These are phyloP conservation scores for Pseudofabraea citricarpa DNA, from an alignment of 2,329 filamentous ascomycete species.

Conservation along the genomic window DNA sequence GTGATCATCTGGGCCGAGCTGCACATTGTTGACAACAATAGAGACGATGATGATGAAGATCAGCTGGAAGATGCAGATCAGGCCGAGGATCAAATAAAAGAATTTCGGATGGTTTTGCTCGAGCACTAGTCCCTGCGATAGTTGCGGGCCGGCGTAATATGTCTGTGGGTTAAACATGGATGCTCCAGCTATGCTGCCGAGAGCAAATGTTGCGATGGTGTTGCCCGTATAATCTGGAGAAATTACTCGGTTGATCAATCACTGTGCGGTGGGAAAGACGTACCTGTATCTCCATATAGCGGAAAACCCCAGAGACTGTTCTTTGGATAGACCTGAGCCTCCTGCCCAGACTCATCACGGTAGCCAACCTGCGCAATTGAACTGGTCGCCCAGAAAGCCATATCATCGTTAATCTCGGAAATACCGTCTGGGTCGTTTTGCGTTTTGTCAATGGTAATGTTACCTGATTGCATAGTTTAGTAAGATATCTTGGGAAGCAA, in stretches of 20 bases:
- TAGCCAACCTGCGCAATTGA: constrained; percentile 39
- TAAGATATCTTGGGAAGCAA: no score
- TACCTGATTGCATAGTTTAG: constrained; percentile 9
- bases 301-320: constrained; percentile 33
- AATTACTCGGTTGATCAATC: not conserved
- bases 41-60: constrained; percentile 20
- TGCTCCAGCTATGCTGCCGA: constrained; percentile 24
- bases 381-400: constrained; percentile 30
- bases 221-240: constrained; percentile 28
- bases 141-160: constrained; percentile 9
- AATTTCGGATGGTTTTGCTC: constrained; percentile 39
- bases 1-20: constrained; percentile 20
- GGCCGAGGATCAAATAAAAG: constrained; percentile 33
- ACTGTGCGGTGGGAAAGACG: not conserved
- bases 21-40: constrained; percentile 20
- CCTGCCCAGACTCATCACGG: constrained; percentile 12
- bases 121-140: constrained; percentile 13
- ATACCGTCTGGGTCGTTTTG: constrained; percentile 24
- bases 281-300: constrained; percentile 22
- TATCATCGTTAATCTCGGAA: constrained; percentile 27
- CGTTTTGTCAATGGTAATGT: constrained; percentile 31
- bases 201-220: constrained; percentile 31
- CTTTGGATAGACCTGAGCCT: constrained; percentile 37
- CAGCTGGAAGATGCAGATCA: constrained; percentile 18
- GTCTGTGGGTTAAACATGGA: constrained; percentile 14